Base-by-base conservation (phyloP, 495 filamentous ascomycete species). In the Tuber indicum region DNA sequence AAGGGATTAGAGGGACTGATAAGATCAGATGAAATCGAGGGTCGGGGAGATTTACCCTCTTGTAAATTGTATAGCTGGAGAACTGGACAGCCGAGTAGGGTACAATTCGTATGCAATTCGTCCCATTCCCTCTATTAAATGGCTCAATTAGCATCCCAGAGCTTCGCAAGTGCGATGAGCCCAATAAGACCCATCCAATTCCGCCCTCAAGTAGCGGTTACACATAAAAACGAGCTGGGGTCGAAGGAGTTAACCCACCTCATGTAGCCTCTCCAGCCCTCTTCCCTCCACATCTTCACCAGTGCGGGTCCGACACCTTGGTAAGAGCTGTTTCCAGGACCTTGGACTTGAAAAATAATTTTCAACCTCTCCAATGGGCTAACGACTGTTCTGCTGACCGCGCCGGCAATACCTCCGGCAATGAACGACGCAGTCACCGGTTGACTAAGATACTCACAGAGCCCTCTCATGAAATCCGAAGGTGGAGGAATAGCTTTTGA, bases 11-110 rank as follows among this genome's bases (percentile, higher is more conserved):
- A 58, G 42, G 23, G 16, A 44, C n/a, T 41, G 49, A 70, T 45
- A 74, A 43, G 39, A 78, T 58, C 10, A 46, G 43, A 73, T 69
- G 72, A 41, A 39, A 39, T 66, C 26, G 58, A 16, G 26, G 26
- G 26, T 3, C 32, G 39, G n/a, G 14, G n/a, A 72, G 26, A 86
- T 90, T 84, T 86, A 97, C 95, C 87, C 90, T 89, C 86, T 97
- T 98, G 85, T 98, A 99, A 78, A 98, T 91, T 83, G 95, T 98
- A 84, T 98, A 99, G 82, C 93, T 95, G 62, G 94, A 93, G 86
- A 99, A 99, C 84, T 99, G 96, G 39, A 99, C 96, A 1, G 96
- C 96, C 62, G 94, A 97, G 85, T 99, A 99, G 19, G 96, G 96
- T 62, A 99, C 93, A 74, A 99, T 99, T 72, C 96, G 92, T 81